A percentile compares a stretch with the other conserved stretches of the same genome.
These are phyloP conservation scores for Clonostachys rhizophaga DNA, from an alignment of 2,329 filamentous ascomycete species.

Conservation along the genomic window DNA sequence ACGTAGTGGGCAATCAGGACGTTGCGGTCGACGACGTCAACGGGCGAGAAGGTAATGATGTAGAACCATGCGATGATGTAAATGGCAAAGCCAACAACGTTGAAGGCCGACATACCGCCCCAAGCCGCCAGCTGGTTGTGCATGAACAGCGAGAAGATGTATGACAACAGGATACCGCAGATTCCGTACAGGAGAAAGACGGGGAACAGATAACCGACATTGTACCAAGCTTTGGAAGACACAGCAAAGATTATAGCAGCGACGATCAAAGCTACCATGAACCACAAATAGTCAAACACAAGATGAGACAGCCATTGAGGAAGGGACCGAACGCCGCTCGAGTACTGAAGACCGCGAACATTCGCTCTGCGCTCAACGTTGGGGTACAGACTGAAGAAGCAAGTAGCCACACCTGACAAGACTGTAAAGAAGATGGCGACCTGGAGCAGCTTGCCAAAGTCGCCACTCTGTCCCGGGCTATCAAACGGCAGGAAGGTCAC, in stretches of 20 bases:
- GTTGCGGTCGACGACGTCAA: constrained; percentile 59
- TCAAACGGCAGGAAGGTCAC: constrained; percentile 64
- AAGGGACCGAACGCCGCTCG: constrained; percentile 73
- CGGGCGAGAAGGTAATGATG: constrained; percentile 68
- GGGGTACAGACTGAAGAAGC: constrained; percentile 79
- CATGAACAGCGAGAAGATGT: constrained; percentile 71
- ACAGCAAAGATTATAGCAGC: constrained; percentile 62
- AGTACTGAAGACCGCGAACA: constrained; percentile 78
- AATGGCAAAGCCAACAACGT: constrained; percentile 62
- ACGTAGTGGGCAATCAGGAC: constrained; percentile 70
- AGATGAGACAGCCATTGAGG: constrained; percentile 79
- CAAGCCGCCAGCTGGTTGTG: constrained; percentile 74
- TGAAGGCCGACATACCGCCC: constrained; percentile 69
- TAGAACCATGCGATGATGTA: constrained; percentile 65
- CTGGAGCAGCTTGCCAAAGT: constrained; percentile 41
- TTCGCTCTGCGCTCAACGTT: constrained; percentile 71
- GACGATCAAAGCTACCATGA: constrained; percentile 62
- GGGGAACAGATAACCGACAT: constrained; percentile 70
- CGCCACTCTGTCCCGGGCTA: constrained; percentile 29
- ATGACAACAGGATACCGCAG: constrained; percentile 66
- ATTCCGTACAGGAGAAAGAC: constrained; percentile 73
- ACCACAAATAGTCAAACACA: constrained; percentile 64
- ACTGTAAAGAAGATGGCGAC: constrained; percentile 74
- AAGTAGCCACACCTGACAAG: constrained; percentile 71
- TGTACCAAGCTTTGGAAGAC: constrained; percentile 63